phyloP scores from a whole-genome alignment of 2,329 filamentous ascomycete genomes.

The Lecanicillium sp. region DNA sequence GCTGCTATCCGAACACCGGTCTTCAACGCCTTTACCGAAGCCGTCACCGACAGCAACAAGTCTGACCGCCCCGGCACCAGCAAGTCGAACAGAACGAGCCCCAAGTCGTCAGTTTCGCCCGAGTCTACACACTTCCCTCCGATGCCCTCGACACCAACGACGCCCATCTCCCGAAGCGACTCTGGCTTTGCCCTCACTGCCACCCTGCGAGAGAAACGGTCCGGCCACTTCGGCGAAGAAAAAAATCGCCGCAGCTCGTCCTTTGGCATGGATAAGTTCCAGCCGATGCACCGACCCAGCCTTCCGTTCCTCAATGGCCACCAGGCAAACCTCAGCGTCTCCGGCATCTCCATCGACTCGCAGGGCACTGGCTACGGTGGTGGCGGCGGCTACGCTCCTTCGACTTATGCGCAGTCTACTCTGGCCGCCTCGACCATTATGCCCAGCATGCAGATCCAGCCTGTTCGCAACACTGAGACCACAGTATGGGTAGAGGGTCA shows the following conservation, averaged over 20 bases:
- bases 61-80: conserved; percentile 74
- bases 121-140: conserved; percentile 72
- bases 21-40: conserved; percentile 86
- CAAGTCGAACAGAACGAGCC: conserved; percentile 56
- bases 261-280: conserved; percentile 70
- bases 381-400: conserved; percentile 66
- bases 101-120: conserved; percentile 64
- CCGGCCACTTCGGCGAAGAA: conserved; percentile 79
- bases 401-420: conserved; percentile 80
- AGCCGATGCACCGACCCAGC: conserved; percentile 62
- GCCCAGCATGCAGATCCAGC: conserved; percentile 76
- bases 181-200: conserved; percentile 83
- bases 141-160: conserved; percentile 66
- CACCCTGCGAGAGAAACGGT: conserved; percentile 87
- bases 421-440: conserved; percentile 80
- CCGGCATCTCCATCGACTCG: conserved; percentile 54
- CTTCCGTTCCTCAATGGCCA: conserved; percentile 67
- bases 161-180: conserved; percentile 81
- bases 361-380: conserved; percentile 59
- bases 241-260: conserved; percentile 86
- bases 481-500: conserved; percentile 82
- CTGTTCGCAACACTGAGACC: conserved; percentile 70
- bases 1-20: conserved; percentile 56
- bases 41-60: conserved; percentile 59
- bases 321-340: conserved; percentile 52